Evolutionary conservation across 1,284 basidiomycete genomes (phyloP).

Genomic region (Marasmius oreades): DNA sequence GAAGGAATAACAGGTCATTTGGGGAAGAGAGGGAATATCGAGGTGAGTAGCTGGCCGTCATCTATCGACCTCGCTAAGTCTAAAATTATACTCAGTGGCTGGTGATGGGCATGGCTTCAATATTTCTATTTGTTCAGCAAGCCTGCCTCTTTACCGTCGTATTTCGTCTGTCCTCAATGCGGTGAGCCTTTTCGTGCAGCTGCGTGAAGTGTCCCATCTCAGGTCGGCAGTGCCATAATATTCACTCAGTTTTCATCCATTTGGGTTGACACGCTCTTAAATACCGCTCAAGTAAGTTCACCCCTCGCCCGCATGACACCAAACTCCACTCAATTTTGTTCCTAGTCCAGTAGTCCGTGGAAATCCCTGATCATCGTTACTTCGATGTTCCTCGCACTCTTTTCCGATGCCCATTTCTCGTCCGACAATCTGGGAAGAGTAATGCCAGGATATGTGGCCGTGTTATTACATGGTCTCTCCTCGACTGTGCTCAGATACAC

Average conservation of each 20-base stretch:
- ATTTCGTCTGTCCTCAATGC: constrained; percentile 57
- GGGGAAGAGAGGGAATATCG: constrained; percentile 48
- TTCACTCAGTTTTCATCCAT: constrained; percentile 65
- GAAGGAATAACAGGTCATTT: constrained; percentile 50
- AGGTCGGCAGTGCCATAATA: constrained; percentile 51
- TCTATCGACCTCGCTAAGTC: background rate
- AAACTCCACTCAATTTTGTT: background rate
- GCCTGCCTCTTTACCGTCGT: constrained; percentile 59
- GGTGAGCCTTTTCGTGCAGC: constrained; percentile 35
- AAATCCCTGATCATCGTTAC: constrained; percentile 41
- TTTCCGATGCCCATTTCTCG: constrained; percentile 53
- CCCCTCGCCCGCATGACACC: constrained; percentile 1
- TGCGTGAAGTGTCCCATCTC: background rate
- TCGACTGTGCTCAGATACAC: constrained; percentile 63
- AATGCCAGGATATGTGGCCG: constrained; percentile 61
- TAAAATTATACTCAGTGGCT: constrained; percentile 49
- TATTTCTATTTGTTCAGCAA: constrained; percentile 66
- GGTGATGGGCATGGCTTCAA: constrained; percentile 59
- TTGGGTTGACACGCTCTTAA: constrained; percentile 55
- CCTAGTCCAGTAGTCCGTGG: constrained; percentile 43
- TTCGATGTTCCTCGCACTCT: constrained; percentile 45
- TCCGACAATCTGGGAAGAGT: constrained; percentile 39
- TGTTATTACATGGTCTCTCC: constrained; percentile 53
- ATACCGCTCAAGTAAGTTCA: constrained; percentile 41
- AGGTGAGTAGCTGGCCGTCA: constrained; percentile 39